Base-by-base conservation (phyloP, 495 filamentous ascomycete species). In the Pseudevernia furfuracea region DNA sequence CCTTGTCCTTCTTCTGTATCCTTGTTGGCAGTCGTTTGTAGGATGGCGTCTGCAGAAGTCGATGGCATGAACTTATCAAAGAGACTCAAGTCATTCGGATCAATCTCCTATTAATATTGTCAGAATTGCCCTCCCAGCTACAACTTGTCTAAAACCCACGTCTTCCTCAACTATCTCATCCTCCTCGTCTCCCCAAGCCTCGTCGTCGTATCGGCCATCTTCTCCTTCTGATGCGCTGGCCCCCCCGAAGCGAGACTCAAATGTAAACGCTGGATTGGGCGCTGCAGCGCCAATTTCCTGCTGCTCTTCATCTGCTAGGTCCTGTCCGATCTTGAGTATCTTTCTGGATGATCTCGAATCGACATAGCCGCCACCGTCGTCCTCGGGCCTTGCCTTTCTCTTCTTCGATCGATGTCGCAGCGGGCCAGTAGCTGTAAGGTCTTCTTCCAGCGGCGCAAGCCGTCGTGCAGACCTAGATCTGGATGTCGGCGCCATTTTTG, bases 51-150 rank as follows among this genome's bases (percentile, higher is more conserved):
- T 62, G 77, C 57, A 1, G 58, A 62, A 48, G 53, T 71, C 19
- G 80, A 79, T 3, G 89, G 89, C 69, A 96, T 81, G 75, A 96
- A 97, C 62, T 87, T 88, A 74, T 95, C 90, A 77, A 95, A 99
- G 59, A 89, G 86, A 60, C 89, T 91, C 44, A 96, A 78, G 72
- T 99, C 94, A 56, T 84, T 84, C n/a, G 92, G 91, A 63, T 95
- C 90, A 44, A 97, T 80, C 70, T 96, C 93, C 79, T 87, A 41
- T 59, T 46, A 69, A 66, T 23, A 66, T 69, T 55, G 63, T 59
- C 39, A 59, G 17, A 15, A 28, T 14, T 28, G 25, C 17, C 8
- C 30, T 60, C 15, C 37, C 25, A 23, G 59, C 44, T 32, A 23
- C 21, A 6, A 4, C 19, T 30, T 15, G 1, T 32, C n/a, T 25